Evolutionary conservation across 805 yeast genomes (phyloP).

Genomic region (Scheffersomyces stipitis): DNA sequence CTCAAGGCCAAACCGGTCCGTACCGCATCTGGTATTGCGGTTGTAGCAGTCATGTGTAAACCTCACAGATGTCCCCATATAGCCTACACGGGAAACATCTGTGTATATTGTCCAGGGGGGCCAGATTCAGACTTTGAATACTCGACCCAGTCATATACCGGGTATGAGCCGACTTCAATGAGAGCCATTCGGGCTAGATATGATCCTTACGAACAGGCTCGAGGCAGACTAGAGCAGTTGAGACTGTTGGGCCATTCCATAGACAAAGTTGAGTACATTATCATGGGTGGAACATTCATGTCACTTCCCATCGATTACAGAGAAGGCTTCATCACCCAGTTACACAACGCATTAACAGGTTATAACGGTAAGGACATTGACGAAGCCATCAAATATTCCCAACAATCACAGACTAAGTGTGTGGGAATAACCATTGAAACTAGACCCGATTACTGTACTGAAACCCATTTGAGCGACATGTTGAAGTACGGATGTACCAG

Average conservation of each 20-base stretch:
- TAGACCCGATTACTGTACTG: constrained; percentile 97
- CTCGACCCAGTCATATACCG: constrained; percentile 96
- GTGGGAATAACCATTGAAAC: constrained; percentile 98
- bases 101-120: constrained; percentile 99
- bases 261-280: constrained; percentile 95
- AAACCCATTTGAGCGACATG: constrained; percentile 94
- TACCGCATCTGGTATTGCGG: constrained; percentile 98
- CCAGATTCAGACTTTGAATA: constrained; percentile 98
- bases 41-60: constrained; percentile 98
- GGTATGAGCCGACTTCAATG: constrained; percentile 99
- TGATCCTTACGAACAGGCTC: constrained; percentile 97
- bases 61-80: constrained; percentile 99
- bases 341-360: constrained; percentile 95
- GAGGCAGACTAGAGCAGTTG: constrained; percentile 95
- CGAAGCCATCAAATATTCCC: constrained; percentile 88
- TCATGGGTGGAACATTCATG: constrained; percentile 99
- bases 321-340: constrained; percentile 81
- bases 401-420: constrained; percentile 93
- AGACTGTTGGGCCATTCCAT: constrained; percentile 94
- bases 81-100: constrained; percentile 97
- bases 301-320: constrained; percentile 86
- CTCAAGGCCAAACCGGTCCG: constrained; percentile 98
- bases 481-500: constrained; percentile 94
- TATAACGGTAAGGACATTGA: constrained; percentile 82
- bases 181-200: constrained; percentile 98